Percentiles rank a stretch among this genome's conserved stretches.
Conservation (phyloP, 176 grass and related monocot species). For the Juncus effusus region DNA sequence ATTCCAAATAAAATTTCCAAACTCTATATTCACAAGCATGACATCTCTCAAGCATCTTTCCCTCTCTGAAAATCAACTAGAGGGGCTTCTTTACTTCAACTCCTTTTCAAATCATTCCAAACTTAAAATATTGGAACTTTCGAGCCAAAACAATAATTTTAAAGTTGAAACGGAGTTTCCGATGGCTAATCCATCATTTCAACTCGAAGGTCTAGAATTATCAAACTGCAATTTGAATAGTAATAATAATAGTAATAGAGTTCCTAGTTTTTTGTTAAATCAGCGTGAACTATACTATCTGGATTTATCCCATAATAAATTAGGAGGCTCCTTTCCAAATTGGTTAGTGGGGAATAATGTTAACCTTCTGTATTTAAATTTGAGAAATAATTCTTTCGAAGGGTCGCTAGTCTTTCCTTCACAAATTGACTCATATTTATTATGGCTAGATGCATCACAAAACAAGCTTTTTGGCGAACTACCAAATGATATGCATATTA, state of each 20-base stretch:
- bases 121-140: slow-evolving; percentile 23
- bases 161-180: slow-evolving; percentile 21
- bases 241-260: not conserved
- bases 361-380: slow-evolving; percentile 1
- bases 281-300: slow-evolving; percentile 20
- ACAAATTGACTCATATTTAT: slow-evolving; percentile 15
- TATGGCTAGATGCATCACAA: slow-evolving; percentile 5
- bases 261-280: slow-evolving; percentile 22
- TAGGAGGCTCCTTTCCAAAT: slow-evolving; percentile 13
- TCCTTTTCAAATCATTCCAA: slow-evolving; percentile 2
- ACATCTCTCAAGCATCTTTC: slow-evolving; percentile 4
- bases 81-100: slow-evolving; percentile 5
- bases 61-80: slow-evolving; percentile 18
- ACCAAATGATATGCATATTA: slow-evolving; percentile 17
- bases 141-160: slow-evolving; percentile 10
- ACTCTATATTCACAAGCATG: slow-evolving; percentile 16
- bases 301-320: slow-evolving; percentile 28
- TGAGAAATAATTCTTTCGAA: slow-evolving; percentile 6
- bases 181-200: not conserved
- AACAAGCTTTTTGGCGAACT: slow-evolving; percentile 8
- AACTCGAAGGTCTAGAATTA: slow-evolving; percentile 18
- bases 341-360: slow-evolving; percentile 37
- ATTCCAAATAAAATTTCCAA: slow-evolving; percentile 25
- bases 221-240: slow-evolving; percentile 33
- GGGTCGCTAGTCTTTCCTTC: slow-evolving; percentile 26